These are phyloP conservation scores for Agaricus blazei DNA, from an alignment of 768 basidiomycete genomes.

Conservation along the genomic window DNA sequence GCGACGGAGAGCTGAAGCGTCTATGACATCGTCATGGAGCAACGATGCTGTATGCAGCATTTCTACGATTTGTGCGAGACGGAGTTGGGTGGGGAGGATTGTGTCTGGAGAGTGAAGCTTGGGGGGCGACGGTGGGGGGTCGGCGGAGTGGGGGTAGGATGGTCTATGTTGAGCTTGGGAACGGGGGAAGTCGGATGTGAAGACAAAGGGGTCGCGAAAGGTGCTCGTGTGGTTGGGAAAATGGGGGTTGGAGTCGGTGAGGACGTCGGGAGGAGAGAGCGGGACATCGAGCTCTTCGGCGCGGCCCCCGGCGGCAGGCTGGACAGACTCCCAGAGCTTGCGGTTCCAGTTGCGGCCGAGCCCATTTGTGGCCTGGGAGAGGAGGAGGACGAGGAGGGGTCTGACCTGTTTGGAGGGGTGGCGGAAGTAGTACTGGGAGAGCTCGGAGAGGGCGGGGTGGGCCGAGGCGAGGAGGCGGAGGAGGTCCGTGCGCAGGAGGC, in stretches of 20 bases:
- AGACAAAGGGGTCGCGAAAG: conserved; percentile 42
- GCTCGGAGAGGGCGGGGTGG: conserved; percentile 76
- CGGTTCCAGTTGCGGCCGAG: conserved; percentile 58
- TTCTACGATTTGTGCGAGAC: conserved; percentile 93
- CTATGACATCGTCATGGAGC: conserved; percentile 95
- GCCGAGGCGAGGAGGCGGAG: conserved; percentile 75
- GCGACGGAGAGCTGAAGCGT: conserved; percentile 73
- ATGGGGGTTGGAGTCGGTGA: conserved; percentile 87
- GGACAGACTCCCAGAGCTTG: conserved; percentile 51
- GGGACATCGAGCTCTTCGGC: conserved; percentile 64
- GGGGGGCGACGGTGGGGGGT: conserved; percentile 9
- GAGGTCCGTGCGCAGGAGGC: conserved; percentile 61
- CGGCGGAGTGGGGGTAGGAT: conserved; percentile 20
- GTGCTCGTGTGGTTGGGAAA: conserved; percentile 58
- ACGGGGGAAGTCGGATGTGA: conserved; percentile 27
- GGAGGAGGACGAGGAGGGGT: conserved; percentile 81
- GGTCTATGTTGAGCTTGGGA: conserved; percentile 22
- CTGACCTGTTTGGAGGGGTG: conserved; percentile 89
- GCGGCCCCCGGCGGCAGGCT: conserved; percentile 43
- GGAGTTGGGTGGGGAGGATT: conserved; percentile 77
- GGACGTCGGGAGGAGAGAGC: conserved; percentile 65
- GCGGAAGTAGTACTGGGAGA: conserved; percentile 90
- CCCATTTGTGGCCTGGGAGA: conserved; percentile 88
- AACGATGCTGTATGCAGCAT: conserved; percentile 96
- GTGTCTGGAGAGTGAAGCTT: conserved; percentile 8